phyloP scores from a whole-genome alignment of 176 grass and related monocot species.

The Otatea glauca region DNA sequence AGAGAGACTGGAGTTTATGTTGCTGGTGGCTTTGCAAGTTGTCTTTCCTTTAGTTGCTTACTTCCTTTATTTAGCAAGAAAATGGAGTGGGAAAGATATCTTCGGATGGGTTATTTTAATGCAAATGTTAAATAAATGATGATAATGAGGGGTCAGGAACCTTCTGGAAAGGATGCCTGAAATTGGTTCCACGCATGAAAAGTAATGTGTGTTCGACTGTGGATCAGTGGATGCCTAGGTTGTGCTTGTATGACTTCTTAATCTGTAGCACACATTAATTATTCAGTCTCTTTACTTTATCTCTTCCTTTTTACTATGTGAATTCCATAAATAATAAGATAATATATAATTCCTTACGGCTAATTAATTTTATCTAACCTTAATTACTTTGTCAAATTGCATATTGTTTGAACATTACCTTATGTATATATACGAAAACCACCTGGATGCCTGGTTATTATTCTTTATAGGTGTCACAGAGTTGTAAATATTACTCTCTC shows the following conservation, averaged over 20 bases:
- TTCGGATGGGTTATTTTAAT: slow-evolving; percentile 44
- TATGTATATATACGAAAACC: too few species aligned
- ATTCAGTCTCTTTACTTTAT: not conserved
- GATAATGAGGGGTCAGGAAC: slow-evolving; percentile 25
- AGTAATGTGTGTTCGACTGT: not conserved
- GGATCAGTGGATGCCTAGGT: not conserved
- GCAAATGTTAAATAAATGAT: slow-evolving; percentile 38
- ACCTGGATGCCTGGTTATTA: not conserved
- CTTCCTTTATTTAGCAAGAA: slow-evolving; percentile 61
- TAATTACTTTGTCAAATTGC: not conserved
- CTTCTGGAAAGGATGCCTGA: slow-evolving; percentile 48
- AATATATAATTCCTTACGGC: not conserved
- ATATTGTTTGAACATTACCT: not conserved
- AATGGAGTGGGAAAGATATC: slow-evolving; percentile 29
- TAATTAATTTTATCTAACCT: not conserved
- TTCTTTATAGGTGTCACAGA: too few species aligned
- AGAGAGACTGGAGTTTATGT: slow-evolving; percentile 25
- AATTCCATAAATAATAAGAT: not conserved
- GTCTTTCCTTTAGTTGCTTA: slow-evolving; percentile 44
- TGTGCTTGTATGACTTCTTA: not conserved
- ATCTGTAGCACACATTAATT: too few species aligned
- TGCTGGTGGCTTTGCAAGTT: slow-evolving; percentile 52
- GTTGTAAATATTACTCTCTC: too few species aligned
- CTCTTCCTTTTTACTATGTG: not conserved
- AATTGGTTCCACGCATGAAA: slow-evolving; percentile 37